Conservation (phyloP, 129 eudicot genomes). For the Flaveria sonorensis region DNA sequence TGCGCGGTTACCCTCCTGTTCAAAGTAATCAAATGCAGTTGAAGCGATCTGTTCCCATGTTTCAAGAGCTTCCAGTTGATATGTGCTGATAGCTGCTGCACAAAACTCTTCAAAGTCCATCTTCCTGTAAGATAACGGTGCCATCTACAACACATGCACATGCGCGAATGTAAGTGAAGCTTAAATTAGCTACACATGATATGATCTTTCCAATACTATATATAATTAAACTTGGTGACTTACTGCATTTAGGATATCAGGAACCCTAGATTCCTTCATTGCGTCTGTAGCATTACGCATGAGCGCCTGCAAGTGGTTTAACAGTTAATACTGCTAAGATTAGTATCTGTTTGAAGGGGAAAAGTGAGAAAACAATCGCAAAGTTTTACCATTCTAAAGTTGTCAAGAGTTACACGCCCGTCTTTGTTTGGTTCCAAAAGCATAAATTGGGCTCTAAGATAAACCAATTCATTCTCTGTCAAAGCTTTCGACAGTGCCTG, state of each 20-base stretch:
- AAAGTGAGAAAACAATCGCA: neutral
- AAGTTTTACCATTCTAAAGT: conserved; percentile 65
- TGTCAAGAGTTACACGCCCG: conserved; percentile 85
- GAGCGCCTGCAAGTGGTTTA: conserved; percentile 49
- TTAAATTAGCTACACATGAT: neutral
- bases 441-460: conserved; percentile 83
- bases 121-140: conserved; percentile 58
- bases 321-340: neutral
- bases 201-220: neutral
- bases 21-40: conserved; percentile 40
- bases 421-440: conserved; percentile 88
- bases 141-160: conserved; percentile 39
- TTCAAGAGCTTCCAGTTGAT: conserved; percentile 60
- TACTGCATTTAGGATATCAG: conserved; percentile 66
- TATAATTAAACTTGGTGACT: neutral
- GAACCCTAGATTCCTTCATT: conserved; percentile 77
- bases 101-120: conserved; percentile 75
- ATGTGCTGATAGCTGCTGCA: conserved; percentile 69
- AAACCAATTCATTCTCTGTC: conserved; percentile 81
- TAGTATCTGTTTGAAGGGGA: neutral
- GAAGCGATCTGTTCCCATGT: conserved; percentile 64
- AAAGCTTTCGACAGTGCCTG: conserved; percentile 90
- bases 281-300: conserved; percentile 64
- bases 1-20: conserved; percentile 14
- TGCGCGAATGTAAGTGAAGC: neutral